Base-by-base conservation (phyloP, 805 yeast genomes). In the Saccharomycopsis amapae region DNA sequence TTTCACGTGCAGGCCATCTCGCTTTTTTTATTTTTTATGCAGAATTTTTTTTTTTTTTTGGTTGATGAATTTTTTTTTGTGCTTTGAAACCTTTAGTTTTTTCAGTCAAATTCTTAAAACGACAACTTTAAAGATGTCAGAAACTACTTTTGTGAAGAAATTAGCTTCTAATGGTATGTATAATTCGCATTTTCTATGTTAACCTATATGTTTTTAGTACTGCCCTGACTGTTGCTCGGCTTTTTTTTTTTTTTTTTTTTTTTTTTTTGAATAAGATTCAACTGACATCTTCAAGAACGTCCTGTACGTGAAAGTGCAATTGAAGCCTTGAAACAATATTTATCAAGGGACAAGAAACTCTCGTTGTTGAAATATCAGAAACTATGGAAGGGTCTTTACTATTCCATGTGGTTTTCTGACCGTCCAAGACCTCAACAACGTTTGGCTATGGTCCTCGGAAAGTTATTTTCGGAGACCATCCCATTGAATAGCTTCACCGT, bases 391-490 rank as follows among this genome's bases (percentile, higher is more conserved):
- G 98, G 97, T n/a, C 71, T 93, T 34, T 93, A 82, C 64, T 93
- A 72, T 60, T 77, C 95, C 9, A 86, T 93, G 95, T 93, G 98
- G 97, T 87, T 83, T 66, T 76, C 94, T 60, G 98, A 93, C 62
- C 77, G 89, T 59, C 95, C 96, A 23, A 72, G 83, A 56, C 93
- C 95, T 20, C 98, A 93, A 64, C 96, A 88, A 62, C 67, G 80
- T 49, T 67, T 93, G 32, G 95, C 96, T 2, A 74, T 72, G 40
- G 78, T 76, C 36, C 67, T 93, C 51, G 95, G 90, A 2, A 68
- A 63, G 24, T 57, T 79, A 28, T 78, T 68, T 50, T 67, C 74
- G 15, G 65, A 66, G 15, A 63, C 65, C 19, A 65, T 75, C 13
- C 68, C 76, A 1, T 53, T 54, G 3, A 61, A 59, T 4, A 69